A percentile compares a stretch with the other conserved stretches of the same genome.
Evolutionary conservation across 208 protist species (phyloP).

Genomic region (Wallacemonas sp.): DNA sequence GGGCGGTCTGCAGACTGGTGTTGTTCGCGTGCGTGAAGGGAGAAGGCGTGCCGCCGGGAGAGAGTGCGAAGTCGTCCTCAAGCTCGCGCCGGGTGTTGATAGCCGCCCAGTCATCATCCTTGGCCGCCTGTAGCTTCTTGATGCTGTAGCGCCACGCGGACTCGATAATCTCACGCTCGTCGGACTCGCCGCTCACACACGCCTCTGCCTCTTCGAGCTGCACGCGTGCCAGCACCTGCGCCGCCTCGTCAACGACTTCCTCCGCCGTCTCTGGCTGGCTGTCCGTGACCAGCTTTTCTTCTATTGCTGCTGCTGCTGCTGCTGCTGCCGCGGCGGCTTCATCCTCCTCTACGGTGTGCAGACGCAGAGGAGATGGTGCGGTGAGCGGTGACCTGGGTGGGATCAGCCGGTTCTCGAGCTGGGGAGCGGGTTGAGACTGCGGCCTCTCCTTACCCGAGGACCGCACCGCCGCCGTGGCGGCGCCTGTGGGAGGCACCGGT

Average conservation of each 20-base stretch:
- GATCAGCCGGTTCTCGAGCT: constrained; percentile 32
- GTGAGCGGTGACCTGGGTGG: constrained; percentile 33
- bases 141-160: constrained; percentile 32
- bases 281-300: neutral
- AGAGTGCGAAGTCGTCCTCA: constrained; percentile 55
- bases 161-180: constrained; percentile 43
- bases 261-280: neutral
- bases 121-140: constrained; percentile 23
- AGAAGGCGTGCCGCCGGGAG: constrained; percentile 13
- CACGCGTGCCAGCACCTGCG: constrained; percentile 12
- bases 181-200: constrained; percentile 13
- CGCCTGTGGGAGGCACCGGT: neutral
- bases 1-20: constrained; percentile 4
- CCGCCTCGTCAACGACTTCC: neutral
- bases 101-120: constrained; percentile 38
- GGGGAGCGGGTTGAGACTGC: constrained; percentile 32
- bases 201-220: constrained; percentile 16
- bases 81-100: constrained; percentile 31
- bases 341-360: constrained; percentile 76
- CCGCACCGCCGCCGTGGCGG: neutral
- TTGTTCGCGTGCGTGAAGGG: constrained; percentile 5
- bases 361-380: constrained; percentile 43
- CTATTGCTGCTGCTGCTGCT: neutral
- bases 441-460: constrained; percentile 33
- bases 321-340: constrained; percentile 11